These are phyloP conservation scores for Fusarium buharicum DNA, from an alignment of 2,329 filamentous ascomycete genomes.

Conservation along the genomic window DNA sequence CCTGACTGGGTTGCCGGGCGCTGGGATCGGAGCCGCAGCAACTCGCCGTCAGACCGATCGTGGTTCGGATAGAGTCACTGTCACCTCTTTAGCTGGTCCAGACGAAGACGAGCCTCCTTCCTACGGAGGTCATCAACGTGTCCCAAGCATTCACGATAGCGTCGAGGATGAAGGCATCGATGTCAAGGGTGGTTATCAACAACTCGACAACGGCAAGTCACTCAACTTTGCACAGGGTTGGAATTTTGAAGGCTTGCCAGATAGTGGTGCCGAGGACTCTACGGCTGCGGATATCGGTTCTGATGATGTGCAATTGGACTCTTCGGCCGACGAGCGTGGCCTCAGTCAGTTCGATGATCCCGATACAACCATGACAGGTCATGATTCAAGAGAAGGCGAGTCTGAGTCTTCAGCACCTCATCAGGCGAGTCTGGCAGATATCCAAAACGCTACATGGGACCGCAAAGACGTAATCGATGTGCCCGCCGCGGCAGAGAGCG, in stretches of 20 bases:
- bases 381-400: slow-evolving; percentile 21
- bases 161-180: slow-evolving; percentile 63
- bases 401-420: slow-evolving; percentile 28
- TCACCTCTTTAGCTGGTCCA: slow-evolving; percentile 41
- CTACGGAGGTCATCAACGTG: slow-evolving; percentile 44
- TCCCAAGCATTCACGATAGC: slow-evolving; percentile 52
- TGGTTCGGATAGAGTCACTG: slow-evolving; percentile 59
- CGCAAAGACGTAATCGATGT: slow-evolving; percentile 54
- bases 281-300: slow-evolving; percentile 54
- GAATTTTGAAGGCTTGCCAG: slow-evolving; percentile 57
- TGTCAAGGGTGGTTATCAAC: slow-evolving; percentile 50
- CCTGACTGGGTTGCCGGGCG: slow-evolving; percentile 92
- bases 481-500: slow-evolving; percentile 50
- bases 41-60: slow-evolving; percentile 72
- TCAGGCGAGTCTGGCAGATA: slow-evolving; percentile 40
- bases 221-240: slow-evolving; percentile 54
- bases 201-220: slow-evolving; percentile 45
- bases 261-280: slow-evolving; percentile 47
- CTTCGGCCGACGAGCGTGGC: slow-evolving; percentile 51
- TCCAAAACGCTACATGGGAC: slow-evolving; percentile 51
- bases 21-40: slow-evolving; percentile 80
- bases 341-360: slow-evolving; percentile 41
- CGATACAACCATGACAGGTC: slow-evolving; percentile 48
- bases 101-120: slow-evolving; percentile 49
- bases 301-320: slow-evolving; percentile 57